Evolutionary conservation across 108 stramenopile genomes (phyloP), one percentile per base, ranked within the genome.

Genomic region (Aurantiochytrium sp.): DNA sequence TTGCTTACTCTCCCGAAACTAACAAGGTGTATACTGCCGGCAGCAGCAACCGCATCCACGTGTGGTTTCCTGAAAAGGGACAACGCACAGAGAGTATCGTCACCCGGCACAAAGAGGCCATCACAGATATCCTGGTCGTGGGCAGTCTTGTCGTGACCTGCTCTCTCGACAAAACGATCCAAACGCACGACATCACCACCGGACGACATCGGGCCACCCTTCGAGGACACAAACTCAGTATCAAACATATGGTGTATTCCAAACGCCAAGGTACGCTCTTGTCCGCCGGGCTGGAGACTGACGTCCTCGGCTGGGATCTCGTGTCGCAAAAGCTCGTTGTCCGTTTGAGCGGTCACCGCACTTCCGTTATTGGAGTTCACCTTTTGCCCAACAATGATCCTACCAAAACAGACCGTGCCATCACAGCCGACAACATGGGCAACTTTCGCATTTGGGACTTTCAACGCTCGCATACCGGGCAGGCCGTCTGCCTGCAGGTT

Each of bases 361-460:
- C 44, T 14, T 51, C 73, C 25, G 47, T 83, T 16, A 83, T 83
- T 83, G 73, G 73, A 5, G 49, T 83, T 8, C 47, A 83, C 5
- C 19, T 83, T 21, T 28, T 83, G 21, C 18, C 73, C 49, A 43
- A 10, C 73, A 83, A 45, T 21, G 73, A 45, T 5, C 18, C 49
- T 5, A 12, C 47, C 47, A 83, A 83, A 21, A 45, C 25, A 8
- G 73, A 83, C n/a, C 44, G 73, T 0, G 49, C 49, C 19, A 51
- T 83, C 47, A 83, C 73, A 10, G 73, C 47, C 10, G 73, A 83
- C 25, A 14, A 45, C 23, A 51, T 51, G 44, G 73, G 73, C 0
- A 83, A 83, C 49, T 83, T 83, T 21, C 44, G 73, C 47, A 83
- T 83, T 21, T 83, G 73, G 73, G 73, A 83, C 49, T 83, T 83